These are phyloP conservation scores for Beauveria sp. DNA, from an alignment of 2,329 filamentous ascomycete species.

Conservation along the genomic window DNA sequence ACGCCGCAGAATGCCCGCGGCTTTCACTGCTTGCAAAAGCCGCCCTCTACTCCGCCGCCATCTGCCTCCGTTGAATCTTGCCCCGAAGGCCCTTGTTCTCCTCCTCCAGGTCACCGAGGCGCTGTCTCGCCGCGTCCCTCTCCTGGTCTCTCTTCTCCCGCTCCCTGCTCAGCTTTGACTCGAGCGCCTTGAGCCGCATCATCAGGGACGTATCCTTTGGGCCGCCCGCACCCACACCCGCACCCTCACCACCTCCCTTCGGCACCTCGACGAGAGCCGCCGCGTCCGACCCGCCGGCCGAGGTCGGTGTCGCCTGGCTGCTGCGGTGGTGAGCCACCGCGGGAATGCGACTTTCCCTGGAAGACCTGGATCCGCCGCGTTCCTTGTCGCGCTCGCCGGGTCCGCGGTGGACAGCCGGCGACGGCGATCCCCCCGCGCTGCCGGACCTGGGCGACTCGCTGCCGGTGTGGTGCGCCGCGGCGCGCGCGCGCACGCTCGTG, in stretches of 20 bases:
- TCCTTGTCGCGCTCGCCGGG: constrained; percentile 39
- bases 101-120: constrained; percentile 66
- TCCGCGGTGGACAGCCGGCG: constrained; percentile 46
- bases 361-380: constrained; percentile 18
- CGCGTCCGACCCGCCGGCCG: constrained; percentile 11
- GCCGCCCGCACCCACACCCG: constrained; percentile 13
- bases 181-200: constrained; percentile 76
- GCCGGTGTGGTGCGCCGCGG: constrained; percentile 20
- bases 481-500: constrained; percentile 47
- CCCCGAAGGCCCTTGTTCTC: constrained; percentile 65
- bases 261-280: constrained; percentile 14
- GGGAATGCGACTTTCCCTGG: constrained; percentile 21
- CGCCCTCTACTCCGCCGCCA: constrained; percentile 10
- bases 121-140: constrained; percentile 70
- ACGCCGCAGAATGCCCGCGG: not conserved
- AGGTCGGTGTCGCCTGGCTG: constrained; percentile 12
- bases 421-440: constrained; percentile 38
- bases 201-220: constrained; percentile 69
- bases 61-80: constrained; percentile 9
- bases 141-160: constrained; percentile 80
- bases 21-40: not conserved
- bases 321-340: constrained; percentile 11
- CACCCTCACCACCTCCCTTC: constrained; percentile 8
- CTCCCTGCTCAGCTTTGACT: constrained; percentile 82
- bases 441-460: constrained; percentile 28